Conservation (phyloP, 371 early-diverging fungal genomes). For the Mucor saturninus region DNA sequence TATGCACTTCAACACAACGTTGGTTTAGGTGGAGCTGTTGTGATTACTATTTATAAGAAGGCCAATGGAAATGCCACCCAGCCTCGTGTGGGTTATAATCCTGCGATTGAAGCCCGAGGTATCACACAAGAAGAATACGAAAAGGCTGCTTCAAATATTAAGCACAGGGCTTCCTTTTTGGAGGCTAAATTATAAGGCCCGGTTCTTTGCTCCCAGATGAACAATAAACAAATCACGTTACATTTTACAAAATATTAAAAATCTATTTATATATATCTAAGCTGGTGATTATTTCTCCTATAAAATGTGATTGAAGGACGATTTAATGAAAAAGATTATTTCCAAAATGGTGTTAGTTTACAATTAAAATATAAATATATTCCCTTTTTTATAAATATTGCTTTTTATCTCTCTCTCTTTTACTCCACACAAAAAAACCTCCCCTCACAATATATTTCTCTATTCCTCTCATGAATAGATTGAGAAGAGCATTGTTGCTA, state of each 20-base stretch:
- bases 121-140: constrained; percentile 65
- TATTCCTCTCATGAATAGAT: constrained; percentile 9
- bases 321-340: neutral
- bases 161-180: constrained; percentile 49
- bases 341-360: constrained; percentile 2
- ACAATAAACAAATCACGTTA: too few relatives aligned
- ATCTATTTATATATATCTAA: too few relatives aligned
- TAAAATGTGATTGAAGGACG: too few relatives aligned
- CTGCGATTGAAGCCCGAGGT: constrained; percentile 64
- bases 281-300: too few relatives aligned
- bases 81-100: constrained; percentile 74
- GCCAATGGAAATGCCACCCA: constrained; percentile 44
- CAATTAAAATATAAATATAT: neutral
- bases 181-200: constrained; percentile 42
- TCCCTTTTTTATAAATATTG: neutral
- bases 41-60: constrained; percentile 72
- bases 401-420: constrained; percentile 4
- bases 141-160: constrained; percentile 57
- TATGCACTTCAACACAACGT: constrained; percentile 83
- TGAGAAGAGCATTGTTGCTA: constrained; percentile 13
- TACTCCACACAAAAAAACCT: neutral
- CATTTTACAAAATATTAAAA: too few relatives aligned
- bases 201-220: too few relatives aligned
- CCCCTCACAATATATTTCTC: neutral
- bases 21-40: constrained; percentile 82